These are phyloP conservation scores for Heliamphora exappendiculata DNA, from an alignment of 148 eudicot genomes.

Conservation along the genomic window DNA sequence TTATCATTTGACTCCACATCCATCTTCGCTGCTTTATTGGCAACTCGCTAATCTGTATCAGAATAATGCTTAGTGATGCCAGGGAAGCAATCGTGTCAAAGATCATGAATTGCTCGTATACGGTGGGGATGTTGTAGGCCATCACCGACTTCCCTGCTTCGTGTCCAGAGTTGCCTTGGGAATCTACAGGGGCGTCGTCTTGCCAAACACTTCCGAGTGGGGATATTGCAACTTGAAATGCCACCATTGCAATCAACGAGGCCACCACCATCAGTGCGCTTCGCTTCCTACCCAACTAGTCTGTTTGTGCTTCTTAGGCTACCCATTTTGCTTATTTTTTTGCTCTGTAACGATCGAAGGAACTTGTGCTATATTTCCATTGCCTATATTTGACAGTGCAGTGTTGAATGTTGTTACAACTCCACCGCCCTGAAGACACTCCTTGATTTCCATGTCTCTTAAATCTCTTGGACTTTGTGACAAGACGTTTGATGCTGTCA, in stretches of 20 bases:
- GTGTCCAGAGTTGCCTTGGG: slow-evolving; percentile 7
- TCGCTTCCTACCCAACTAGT: slow-evolving; percentile 14
- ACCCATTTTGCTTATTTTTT: not conserved
- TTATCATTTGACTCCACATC: slow-evolving; percentile 24
- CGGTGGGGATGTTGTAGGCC: slow-evolving; percentile 9
- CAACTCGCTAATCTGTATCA: slow-evolving; percentile 19
- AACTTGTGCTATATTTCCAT: not conserved
- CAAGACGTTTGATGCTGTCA: slow-evolving; percentile 18
- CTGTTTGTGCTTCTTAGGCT: not conserved
- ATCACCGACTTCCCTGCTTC: slow-evolving; percentile 12
- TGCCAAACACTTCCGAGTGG: slow-evolving; percentile 36
- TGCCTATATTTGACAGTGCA: not conserved
- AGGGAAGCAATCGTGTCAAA: slow-evolving; percentile 20
- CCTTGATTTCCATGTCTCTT: slow-evolving; percentile 14
- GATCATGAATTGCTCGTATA: slow-evolving; percentile 15
- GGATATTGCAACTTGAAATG: slow-evolving; percentile 27
- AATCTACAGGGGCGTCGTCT: not conserved
- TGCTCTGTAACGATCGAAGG: slow-evolving; percentile 1
- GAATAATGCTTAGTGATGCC: slow-evolving; percentile 18
- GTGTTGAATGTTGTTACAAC: not conserved
- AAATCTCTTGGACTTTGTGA: slow-evolving; percentile 15
- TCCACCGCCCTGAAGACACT: slow-evolving; percentile 2
- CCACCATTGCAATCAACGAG: slow-evolving; percentile 19
- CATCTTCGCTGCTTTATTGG: slow-evolving; percentile 17
- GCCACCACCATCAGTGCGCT: slow-evolving; percentile 22